These are phyloP conservation scores for Chytriomyces sp. DNA, from an alignment of 192 early-diverging fungal genomes.

Conservation along the genomic window DNA sequence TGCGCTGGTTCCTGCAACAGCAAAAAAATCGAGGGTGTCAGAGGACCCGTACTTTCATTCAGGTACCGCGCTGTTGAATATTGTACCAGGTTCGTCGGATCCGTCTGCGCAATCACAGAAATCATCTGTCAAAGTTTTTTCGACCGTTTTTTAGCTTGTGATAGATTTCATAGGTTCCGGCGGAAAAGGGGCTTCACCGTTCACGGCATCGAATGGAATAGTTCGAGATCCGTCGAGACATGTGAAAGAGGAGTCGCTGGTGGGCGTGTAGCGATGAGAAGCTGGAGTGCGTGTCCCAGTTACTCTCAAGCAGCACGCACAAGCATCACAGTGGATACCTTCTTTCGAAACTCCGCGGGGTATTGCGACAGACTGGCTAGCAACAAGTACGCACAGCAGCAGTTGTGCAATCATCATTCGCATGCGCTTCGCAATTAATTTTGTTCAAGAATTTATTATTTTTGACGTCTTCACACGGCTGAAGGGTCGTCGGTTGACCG, in stretches of 20 bases:
- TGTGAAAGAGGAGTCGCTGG: slow-evolving; percentile 8
- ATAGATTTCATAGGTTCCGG: not conserved
- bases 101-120: slow-evolving; percentile 95
- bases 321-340: slow-evolving; percentile 1
- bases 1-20: slow-evolving; percentile 79
- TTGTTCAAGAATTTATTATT: no score
- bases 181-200: no score
- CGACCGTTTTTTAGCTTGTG: not conserved
- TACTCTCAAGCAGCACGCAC: not conserved
- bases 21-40: not conserved
- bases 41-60: not conserved
- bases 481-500: no score
- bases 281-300: not conserved
- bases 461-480: no score
- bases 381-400: not conserved
- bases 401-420: no score
- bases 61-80: not conserved
- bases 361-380: not conserved
- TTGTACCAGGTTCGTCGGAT: slow-evolving; percentile 87
- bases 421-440: no score
- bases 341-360: slow-evolving; percentile 16
- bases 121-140: slow-evolving; percentile 56
- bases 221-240: slow-evolving; percentile 75
- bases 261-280: not conserved
- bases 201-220: slow-evolving; percentile 73